phyloP scores from a whole-genome alignment of 768 basidiomycete genomes.

The Roridomyces roridus region DNA sequence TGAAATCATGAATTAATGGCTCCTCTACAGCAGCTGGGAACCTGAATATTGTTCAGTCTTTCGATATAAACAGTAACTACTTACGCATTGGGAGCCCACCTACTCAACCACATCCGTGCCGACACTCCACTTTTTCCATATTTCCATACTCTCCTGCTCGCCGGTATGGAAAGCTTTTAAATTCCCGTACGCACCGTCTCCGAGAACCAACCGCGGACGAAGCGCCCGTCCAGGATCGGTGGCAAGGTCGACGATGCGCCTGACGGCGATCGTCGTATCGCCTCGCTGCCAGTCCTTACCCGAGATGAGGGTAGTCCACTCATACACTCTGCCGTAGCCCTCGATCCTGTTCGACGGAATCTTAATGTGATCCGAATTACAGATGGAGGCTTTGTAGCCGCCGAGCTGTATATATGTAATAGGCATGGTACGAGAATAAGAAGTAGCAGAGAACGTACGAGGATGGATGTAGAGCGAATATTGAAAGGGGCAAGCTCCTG shows the following conservation, averaged over 20 bases:
- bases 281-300: constrained; percentile 14
- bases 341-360: constrained; percentile 9
- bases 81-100: no score
- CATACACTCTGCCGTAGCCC: constrained; percentile 12
- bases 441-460: neutral
- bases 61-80: no score
- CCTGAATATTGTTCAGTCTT: no score
- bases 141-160: constrained; percentile 1
- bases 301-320: constrained; percentile 7
- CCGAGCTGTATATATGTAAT: constrained; percentile 5
- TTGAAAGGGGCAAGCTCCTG: neutral
- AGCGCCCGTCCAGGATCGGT: constrained; percentile 2
- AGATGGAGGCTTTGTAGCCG: constrained; percentile 19
- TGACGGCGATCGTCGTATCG: constrained; percentile 17
- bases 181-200: constrained; percentile 8
- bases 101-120: constrained; percentile 7
- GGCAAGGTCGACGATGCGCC: constrained; percentile 16
- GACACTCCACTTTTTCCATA: neutral
- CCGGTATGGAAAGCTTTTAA: neutral
- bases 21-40: no score
- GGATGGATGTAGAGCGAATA: constrained; percentile 8
- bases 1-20: no score
- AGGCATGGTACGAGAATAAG: neutral
- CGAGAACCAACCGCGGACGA: constrained; percentile 18
- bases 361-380: constrained; percentile 8